Evolutionary conservation across 352 stramenopile genomes (phyloP).

Genomic region (Globisporangium abappressorium): DNA sequence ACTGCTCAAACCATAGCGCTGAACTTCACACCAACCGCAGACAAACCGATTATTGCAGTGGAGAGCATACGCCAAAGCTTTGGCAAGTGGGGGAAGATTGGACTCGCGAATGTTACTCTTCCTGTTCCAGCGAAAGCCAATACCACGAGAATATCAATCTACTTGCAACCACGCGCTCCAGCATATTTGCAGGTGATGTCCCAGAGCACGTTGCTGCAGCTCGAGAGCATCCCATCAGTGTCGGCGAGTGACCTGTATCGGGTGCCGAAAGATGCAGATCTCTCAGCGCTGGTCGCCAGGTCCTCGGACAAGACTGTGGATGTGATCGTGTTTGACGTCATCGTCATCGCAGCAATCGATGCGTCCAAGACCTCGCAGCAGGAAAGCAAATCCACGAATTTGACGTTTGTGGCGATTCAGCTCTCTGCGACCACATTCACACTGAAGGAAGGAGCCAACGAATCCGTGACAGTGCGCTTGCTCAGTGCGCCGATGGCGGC

Average conservation of each 20-base stretch:
- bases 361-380: constrained; percentile 38
- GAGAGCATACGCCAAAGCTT: constrained; percentile 37
- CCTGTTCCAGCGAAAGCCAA: constrained; percentile 30
- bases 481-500: constrained; percentile 34
- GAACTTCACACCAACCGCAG: constrained; percentile 38
- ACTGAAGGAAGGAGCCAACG: constrained; percentile 34
- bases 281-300: constrained; percentile 30
- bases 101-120: constrained; percentile 32
- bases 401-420: constrained; percentile 36
- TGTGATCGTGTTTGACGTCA: constrained; percentile 34
- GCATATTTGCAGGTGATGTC: constrained; percentile 36
- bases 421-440: constrained; percentile 40
- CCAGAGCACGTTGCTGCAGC: constrained; percentile 25
- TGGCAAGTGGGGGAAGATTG: constrained; percentile 28
- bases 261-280: constrained; percentile 25
- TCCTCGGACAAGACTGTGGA: constrained; percentile 22
- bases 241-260: constrained; percentile 32
- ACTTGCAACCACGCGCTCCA: constrained; percentile 27
- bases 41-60: constrained; percentile 31
- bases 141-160: constrained; percentile 31
- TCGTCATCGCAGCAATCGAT: constrained; percentile 28
- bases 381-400: constrained; percentile 19
- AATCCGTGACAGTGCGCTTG: constrained; percentile 26
- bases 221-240: constrained; percentile 28
- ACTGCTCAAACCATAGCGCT: constrained; percentile 21